Conservation (phyloP, 202 grass and related monocot species). For the Hordeum pubiflorum region DNA sequence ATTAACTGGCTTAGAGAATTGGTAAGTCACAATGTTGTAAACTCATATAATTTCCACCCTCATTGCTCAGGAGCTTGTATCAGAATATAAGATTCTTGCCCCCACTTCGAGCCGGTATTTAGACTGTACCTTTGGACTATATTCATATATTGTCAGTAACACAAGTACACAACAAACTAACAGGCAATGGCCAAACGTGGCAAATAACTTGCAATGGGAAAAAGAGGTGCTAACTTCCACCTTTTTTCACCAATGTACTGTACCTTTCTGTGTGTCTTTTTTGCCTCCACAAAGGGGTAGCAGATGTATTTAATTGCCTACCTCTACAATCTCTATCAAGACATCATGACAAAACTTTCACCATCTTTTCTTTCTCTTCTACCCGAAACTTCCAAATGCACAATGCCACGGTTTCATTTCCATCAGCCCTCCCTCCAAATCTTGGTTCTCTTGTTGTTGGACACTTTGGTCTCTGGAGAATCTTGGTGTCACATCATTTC, state of each 20-base stretch:
- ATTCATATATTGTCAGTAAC: background rate
- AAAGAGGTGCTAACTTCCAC: background rate
- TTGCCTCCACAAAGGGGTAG: background rate
- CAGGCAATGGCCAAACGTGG: background rate
- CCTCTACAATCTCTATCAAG: background rate
- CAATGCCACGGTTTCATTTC: background rate
- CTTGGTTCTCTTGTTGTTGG: constrained; percentile 19
- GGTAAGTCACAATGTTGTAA: background rate
- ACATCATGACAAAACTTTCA: background rate
- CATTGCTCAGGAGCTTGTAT: background rate
- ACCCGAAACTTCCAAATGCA: background rate
- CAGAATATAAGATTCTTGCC: background rate
- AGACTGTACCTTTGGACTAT: background rate
- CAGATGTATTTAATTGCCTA: background rate
- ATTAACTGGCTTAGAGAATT: background rate
- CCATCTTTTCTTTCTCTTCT: background rate
- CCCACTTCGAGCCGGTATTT: background rate
- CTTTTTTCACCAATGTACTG: background rate
- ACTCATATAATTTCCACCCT: background rate
- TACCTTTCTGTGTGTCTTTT: background rate
- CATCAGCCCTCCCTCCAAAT: background rate
- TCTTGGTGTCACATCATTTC: constrained; percentile 9
- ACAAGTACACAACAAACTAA: background rate
- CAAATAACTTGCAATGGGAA: background rate
- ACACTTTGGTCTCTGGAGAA: background rate